Percentiles rank a stretch among this genome's conserved stretches.
phyloP scores from a whole-genome alignment of 1,284 basidiomycete species.

The Apiotrichum gamsii region DNA sequence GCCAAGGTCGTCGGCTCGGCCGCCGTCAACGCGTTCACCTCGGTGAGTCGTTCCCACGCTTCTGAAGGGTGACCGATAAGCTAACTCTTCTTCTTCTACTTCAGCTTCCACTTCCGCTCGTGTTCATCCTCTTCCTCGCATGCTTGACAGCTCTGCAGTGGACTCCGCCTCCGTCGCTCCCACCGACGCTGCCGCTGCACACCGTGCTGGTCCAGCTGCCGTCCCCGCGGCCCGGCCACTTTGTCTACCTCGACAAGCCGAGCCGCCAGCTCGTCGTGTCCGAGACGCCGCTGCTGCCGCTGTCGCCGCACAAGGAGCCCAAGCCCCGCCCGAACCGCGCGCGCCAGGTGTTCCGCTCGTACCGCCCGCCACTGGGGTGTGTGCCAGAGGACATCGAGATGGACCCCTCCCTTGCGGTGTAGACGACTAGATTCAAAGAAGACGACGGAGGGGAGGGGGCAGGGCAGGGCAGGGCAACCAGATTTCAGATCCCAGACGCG shows the following conservation, averaged over 20 bases:
- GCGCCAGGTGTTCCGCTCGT: background rate
- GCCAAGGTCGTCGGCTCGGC: slow-evolving; percentile 3
- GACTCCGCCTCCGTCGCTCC: background rate
- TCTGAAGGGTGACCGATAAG: no score
- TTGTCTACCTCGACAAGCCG: slow-evolving; percentile 10
- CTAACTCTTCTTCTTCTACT: background rate
- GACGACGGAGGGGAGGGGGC: no score
- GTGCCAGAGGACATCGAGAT: slow-evolving; percentile 7
- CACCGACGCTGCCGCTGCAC: background rate
- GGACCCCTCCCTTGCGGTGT: no score
- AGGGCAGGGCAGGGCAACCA: no score
- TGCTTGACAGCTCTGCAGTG: slow-evolving; percentile 5
- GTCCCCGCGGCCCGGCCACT: background rate
- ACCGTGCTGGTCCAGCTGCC: slow-evolving; percentile 3
- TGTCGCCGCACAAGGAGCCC: background rate
- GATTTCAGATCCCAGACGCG: no score
- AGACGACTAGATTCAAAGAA: no score
- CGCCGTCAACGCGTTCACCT: slow-evolving; percentile 5
- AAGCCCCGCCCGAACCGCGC: background rate
- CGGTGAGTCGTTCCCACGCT: background rate
- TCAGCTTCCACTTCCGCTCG: slow-evolving; percentile 6
- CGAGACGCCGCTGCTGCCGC: slow-evolving; percentile 3
- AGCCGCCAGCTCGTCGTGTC: slow-evolving; percentile 8
- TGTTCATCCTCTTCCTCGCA: slow-evolving; percentile 7
- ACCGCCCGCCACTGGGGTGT: slow-evolving; percentile 5